phyloP scores from a whole-genome alignment of 148 eudicot genomes.

The Cornus controversa region DNA sequence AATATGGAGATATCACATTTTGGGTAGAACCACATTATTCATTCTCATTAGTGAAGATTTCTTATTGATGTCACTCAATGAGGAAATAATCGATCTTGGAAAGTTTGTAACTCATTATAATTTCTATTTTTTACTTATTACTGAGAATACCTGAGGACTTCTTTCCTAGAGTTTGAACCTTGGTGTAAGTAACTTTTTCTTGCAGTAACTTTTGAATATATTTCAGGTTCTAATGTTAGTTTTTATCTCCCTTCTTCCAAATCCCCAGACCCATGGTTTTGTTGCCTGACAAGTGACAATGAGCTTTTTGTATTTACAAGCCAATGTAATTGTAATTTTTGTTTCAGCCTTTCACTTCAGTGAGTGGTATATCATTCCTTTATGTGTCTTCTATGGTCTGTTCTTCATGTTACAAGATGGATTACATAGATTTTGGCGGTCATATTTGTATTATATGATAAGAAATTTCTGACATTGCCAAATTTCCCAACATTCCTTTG shows the following conservation, averaged over 20 bases:
- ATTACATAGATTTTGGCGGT: neutral
- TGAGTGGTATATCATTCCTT: neutral
- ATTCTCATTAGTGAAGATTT: neutral
- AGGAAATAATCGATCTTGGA: neutral
- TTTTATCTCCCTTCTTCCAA: neutral
- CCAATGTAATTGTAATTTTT: neutral
- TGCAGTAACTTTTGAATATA: neutral
- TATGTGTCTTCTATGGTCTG: neutral
- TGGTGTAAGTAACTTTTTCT: neutral
- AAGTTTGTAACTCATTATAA: neutral
- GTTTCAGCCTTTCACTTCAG: neutral
- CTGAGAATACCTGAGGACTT: neutral
- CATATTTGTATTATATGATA: neutral
- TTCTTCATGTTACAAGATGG: neutral
- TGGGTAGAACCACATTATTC: neutral
- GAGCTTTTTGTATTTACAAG: neutral
- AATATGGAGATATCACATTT: neutral
- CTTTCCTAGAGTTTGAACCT: neutral
- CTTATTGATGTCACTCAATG: neutral
- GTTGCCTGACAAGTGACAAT: neutral
- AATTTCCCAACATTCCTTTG: neutral
- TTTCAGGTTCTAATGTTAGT: neutral
- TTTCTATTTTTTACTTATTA: neutral
- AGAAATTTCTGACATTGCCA: neutral
- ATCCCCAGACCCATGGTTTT: too few relatives aligned